Base-by-base conservation (phyloP, 768 basidiomycete species). In the Boletus pseudo-olivaceus region DNA sequence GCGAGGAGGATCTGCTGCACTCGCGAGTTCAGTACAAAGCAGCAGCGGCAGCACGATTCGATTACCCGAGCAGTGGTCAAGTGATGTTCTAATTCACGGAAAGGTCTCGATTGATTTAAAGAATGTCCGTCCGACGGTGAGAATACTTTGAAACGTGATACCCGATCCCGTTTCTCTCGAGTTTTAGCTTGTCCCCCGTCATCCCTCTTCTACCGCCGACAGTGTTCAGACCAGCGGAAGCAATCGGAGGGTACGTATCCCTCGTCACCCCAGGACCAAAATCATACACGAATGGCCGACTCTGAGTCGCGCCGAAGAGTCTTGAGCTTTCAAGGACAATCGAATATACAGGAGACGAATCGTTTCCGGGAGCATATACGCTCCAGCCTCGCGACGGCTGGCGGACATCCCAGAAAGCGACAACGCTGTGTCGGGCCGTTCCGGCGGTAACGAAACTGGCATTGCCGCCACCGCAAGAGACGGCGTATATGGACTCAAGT, bases 361-460 rank as follows among this genome's bases (percentile, higher is more conserved):
- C 88, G 62, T 89, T 89, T 5, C 85, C 85, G 1, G 91, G 90
- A 2, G 85, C 85, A 65, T 91, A 82, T 7, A 90, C 83, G 60
- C 86, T 89, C 85, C 87, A 90, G 4, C 91, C 90, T 27, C 47
- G 62, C 4, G 63, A 69, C 0, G 87, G 79, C 19, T 73, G 76
- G 9, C 90, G 83, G 30, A 90, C 76, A 65, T 93, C 91, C 87
- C 89, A 93, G 58, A 93, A 84, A 3, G 88, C 82, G 51, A 93
- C 81, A 20, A 91, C 81, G 54, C 85, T 81, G 63, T 93, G 87
- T 10, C 87, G 78, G 7, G 88, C 88, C 12, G 83, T 82, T 11
- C 91, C 91, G 3, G 88, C 89, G 5, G 87, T 83, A 44, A 93
- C 75, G 61, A 88, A 79, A 52, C 78, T 78, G 11, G 77, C 76